These are phyloP conservation scores for Xylaria grammica DNA, from an alignment of 495 filamentous ascomycete genomes.

Conservation along the genomic window DNA sequence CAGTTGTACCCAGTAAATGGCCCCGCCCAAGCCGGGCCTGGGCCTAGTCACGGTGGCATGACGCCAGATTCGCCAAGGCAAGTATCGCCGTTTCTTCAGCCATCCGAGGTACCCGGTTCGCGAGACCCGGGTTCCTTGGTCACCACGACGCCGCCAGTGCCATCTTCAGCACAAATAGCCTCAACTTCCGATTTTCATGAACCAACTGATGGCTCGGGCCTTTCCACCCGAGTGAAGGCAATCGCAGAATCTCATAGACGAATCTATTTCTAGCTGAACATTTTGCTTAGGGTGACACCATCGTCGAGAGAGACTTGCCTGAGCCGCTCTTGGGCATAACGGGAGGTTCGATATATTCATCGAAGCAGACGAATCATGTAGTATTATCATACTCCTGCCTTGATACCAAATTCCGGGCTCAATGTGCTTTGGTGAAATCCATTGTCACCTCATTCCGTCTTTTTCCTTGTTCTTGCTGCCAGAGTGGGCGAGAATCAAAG, in stretches of 20 bases:
- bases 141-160: neutral
- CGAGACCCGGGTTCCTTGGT: neutral
- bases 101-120: neutral
- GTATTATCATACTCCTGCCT: no score
- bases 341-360: no score
- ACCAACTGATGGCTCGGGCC: neutral
- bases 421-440: no score
- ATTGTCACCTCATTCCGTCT: no score
- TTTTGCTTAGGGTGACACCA: neutral
- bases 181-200: neutral
- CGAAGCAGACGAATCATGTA: no score
- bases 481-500: no score
- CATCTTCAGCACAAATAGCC: neutral
- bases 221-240: neutral
- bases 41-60: neutral
- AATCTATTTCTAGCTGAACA: constrained; percentile 6
- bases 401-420: no score
- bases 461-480: no score
- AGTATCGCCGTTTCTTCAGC: neutral
- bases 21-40: neutral
- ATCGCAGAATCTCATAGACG: neutral
- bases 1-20: neutral
- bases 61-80: neutral
- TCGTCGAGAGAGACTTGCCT: no score
- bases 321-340: no score